Evolutionary conservation across 2,329 filamentous ascomycete genomes (phyloP), one percentile per base, ranked within the genome.

Genomic region (Botrytis medusae): DNA sequence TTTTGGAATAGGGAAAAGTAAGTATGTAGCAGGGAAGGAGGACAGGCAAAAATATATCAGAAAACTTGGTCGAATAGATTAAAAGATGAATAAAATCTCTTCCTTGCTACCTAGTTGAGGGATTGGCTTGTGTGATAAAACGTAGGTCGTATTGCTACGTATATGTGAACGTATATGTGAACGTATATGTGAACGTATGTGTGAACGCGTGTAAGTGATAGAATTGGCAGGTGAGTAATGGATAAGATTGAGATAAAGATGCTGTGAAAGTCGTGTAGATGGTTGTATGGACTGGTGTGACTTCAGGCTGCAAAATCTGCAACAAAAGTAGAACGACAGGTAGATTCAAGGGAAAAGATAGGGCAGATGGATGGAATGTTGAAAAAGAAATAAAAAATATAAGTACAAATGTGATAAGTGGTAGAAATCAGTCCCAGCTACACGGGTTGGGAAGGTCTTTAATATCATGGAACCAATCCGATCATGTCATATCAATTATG

Each of bases 271-370:
- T 64, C 32, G 64, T 68, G 64, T 42, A 54, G 22, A 67, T 37
- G 37, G 57, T 7, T 68, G 44, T 37, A 32, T 68, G 64, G 46
- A 68, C 40, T 29, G 6, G 64, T 68, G 64, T 16, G 25, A 68
- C 64, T 68, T 57, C 34, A 42, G 64, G 48, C 48, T 57, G 22
- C 32, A 22, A 68, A 54, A 42, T 54, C 64, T 68, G 64, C 64
- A 68, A 12, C 7, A 18, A 40, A n/a, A 46, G 64, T 42, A 68
- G 64, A 34, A 68, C 64, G 48, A 68, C 25, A 42, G 64, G 12
- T 40, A 54, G 34, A 42, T 54, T 37, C 48, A 68, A 12, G 59
- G 20, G n/a, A 32, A 29, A 32, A 42, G 25, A 68, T 22, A 67
- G 44, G 32, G 25, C 18, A 25, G 63, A 65, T 48, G 29, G 4